Percentiles rank a stretch among this genome's conserved stretches.
phyloP scores from a whole-genome alignment of 306 rosid species.

The Pyrus betulifolia region DNA sequence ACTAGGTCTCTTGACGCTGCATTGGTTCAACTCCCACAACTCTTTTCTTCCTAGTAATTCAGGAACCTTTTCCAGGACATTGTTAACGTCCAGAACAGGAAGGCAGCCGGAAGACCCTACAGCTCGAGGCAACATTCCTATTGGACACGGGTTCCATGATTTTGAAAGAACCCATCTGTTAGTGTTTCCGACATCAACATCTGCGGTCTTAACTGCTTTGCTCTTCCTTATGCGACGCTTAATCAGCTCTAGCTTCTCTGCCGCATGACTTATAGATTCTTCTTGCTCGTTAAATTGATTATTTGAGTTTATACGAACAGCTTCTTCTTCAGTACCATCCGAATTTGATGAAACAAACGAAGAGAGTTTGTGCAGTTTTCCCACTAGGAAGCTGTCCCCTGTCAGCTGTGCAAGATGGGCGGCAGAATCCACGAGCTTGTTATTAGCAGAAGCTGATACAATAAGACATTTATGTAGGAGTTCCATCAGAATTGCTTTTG shows the following conservation, averaged over 20 bases:
- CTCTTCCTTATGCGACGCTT: slow-evolving; percentile 37
- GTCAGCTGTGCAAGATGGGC: slow-evolving; percentile 40
- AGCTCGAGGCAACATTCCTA: slow-evolving; percentile 78
- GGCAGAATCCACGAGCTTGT: slow-evolving; percentile 57
- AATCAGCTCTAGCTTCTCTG: slow-evolving; percentile 51
- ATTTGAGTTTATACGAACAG: slow-evolving; percentile 16
- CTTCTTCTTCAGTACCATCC: slow-evolving; percentile 19
- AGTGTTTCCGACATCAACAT: slow-evolving; percentile 21
- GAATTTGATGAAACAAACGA: slow-evolving; percentile 28
- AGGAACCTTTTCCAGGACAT: not conserved
- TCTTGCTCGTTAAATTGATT: slow-evolving; percentile 34
- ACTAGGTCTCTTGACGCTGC: slow-evolving; percentile 42
- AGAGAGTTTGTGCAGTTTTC: slow-evolving; percentile 45
- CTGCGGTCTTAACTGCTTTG: slow-evolving; percentile 13
- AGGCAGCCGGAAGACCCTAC: slow-evolving; percentile 58
- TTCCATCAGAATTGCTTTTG: slow-evolving; percentile 43
- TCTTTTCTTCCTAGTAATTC: slow-evolving; percentile 16
- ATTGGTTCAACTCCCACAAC: slow-evolving; percentile 19
- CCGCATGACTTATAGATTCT: slow-evolving; percentile 43
- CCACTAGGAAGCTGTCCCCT: slow-evolving; percentile 37
- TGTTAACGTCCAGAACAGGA: slow-evolving; percentile 47
- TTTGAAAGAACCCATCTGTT: slow-evolving; percentile 53
- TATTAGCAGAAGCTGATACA: slow-evolving; percentile 49
- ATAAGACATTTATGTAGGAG: slow-evolving; percentile 59
- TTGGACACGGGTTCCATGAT: slow-evolving; percentile 85